Evolutionary conservation across 192 early-diverging fungal genomes (phyloP).

Genomic region (Chytriomyces hyalinus): DNA sequence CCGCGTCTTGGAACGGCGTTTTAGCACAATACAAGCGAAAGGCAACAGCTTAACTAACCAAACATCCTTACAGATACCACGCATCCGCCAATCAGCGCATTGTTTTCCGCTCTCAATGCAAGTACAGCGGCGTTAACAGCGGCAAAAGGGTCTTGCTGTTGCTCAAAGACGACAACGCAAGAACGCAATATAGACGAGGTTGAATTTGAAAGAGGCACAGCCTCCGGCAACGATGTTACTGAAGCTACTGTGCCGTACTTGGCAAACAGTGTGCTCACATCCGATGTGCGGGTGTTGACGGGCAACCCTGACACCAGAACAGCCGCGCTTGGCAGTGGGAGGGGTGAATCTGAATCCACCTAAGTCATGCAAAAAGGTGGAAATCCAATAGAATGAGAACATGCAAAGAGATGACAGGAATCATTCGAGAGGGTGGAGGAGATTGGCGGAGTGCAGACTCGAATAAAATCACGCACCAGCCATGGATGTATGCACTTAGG

Average conservation of each 20-base stretch:
- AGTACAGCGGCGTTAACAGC: conserved; percentile 10
- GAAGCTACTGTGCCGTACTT: conserved; percentile 16
- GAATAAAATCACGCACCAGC: too few species aligned
- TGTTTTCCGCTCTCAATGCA: conserved; percentile 14
- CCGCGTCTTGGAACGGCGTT: not conserved
- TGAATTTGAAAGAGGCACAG: not conserved
- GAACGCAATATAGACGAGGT: conserved; percentile 7
- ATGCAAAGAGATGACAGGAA: not conserved
- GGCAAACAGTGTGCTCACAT: conserved; percentile 19
- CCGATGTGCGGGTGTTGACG: conserved; percentile 9
- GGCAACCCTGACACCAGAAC: conserved; percentile 24
- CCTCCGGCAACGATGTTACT: not conserved
- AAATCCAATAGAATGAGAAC: not conserved
- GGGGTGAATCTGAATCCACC: conserved; percentile 15
- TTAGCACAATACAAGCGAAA: not conserved
- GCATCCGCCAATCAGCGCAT: conserved; percentile 12
- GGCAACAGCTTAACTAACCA: not conserved
- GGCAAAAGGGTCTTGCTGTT: not conserved
- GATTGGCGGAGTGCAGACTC: too few species aligned
- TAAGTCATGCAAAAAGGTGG: not conserved
- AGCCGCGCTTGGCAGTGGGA: conserved; percentile 12
- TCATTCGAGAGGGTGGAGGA: too few species aligned
- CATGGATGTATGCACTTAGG: too few species aligned
- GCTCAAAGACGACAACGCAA: not conserved
- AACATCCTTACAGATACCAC: conserved; percentile 2